Evolutionary conservation across 2,329 filamentous ascomycete species (phyloP).

Genomic region (Pseudogymnoascus sp.): DNA sequence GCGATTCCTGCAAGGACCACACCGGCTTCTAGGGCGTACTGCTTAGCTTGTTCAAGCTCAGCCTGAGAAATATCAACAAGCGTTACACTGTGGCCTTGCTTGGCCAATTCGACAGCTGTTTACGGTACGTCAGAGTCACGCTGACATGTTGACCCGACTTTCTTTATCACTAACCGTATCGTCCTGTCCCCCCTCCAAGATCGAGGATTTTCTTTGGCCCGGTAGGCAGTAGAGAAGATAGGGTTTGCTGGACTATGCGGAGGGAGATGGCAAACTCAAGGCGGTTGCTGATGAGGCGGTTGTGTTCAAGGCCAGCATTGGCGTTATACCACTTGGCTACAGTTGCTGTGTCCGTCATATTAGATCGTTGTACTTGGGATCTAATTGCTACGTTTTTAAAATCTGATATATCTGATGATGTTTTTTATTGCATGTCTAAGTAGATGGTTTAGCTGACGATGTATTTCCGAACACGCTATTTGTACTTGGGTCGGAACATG

Average conservation of each 20-base stretch:
- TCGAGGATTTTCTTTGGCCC: neutral
- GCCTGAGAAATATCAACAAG: neutral
- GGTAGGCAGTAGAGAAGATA: neutral
- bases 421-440: neutral
- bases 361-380: neutral
- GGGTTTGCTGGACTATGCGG: neutral
- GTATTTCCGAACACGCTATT: no score
- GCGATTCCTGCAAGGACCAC: neutral
- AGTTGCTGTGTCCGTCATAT: neutral
- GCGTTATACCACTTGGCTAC: neutral
- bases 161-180: neutral
- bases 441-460: neutral
- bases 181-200: neutral
- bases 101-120: neutral
- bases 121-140: neutral
- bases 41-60: neutral
- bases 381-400: neutral
- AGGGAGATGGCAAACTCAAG: neutral
- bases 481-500: no score
- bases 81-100: neutral
- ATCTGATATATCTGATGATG: neutral
- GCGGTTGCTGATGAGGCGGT: neutral
- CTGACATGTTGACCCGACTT: neutral
- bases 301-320: neutral
- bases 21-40: neutral